Conservation (phyloP, 2,329 filamentous ascomycete genomes). For the Hymenoscyphus infarciens region DNA sequence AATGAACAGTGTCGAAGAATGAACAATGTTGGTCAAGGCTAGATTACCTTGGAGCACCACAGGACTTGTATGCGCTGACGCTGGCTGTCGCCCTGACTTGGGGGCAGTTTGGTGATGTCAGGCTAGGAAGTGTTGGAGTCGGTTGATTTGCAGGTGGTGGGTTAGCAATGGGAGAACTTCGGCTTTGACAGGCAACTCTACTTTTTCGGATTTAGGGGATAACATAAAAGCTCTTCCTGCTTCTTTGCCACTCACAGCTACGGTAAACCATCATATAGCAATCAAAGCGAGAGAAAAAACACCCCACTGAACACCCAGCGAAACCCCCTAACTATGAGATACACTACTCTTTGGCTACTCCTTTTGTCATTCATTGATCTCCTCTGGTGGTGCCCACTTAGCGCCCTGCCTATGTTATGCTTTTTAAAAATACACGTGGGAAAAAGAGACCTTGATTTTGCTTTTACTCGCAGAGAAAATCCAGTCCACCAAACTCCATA, state of each 20-base stretch:
- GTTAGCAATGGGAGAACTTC: not conserved
- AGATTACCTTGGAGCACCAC: not conserved
- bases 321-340: not conserved
- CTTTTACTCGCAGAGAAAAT: constrained; percentile 24
- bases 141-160: constrained; percentile 4
- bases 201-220: not conserved
- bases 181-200: not conserved
- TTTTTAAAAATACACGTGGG: constrained; percentile 30
- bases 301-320: too few species aligned
- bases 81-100: not conserved
- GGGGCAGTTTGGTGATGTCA: not conserved
- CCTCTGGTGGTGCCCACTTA: not conserved
- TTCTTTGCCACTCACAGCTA: not conserved
- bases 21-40: not conserved
- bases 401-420: constrained; percentile 13
- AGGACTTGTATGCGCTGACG: not conserved
- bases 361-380: not conserved
- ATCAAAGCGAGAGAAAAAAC: too few species aligned
- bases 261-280: not conserved
- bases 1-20: too few species aligned
- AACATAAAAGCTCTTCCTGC: not conserved
- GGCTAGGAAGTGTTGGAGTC: constrained; percentile 2
- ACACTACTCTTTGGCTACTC: not conserved
- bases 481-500: constrained; percentile 23
- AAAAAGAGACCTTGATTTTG: constrained; percentile 23